Evolutionary conservation across 164 flowering plant species (phyloP), one percentile per base, ranked within the genome.

Genomic region (Euptelea pleiosperma): DNA sequence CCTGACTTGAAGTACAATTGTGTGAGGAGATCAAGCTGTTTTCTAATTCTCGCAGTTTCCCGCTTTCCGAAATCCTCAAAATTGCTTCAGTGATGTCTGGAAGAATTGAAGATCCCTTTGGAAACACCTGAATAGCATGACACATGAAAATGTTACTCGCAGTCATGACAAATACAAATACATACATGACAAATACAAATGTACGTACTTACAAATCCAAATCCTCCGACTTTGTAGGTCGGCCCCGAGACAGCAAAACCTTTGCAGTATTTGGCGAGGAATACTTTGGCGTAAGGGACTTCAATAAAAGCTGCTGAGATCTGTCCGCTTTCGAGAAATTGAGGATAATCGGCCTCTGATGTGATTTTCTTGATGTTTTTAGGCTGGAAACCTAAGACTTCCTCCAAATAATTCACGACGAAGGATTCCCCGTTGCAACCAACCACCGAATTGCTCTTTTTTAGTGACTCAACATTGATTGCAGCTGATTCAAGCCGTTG

Each of bases 141-240:
- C 50, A 18, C 26, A 24, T 24, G 21, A 46, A 46, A 18, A 46
- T 46, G 50, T 46, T 4, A 46, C 11, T 5, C 6, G 26, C 26
- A 8, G 12, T 46, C 26, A 50, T 15, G 6, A 48, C 2, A 48
- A 5, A 48, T 2, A 25, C 22, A 4, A 48, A 48, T 24, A 41
- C n/a, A n/a, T n/a, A n/a, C 26, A 50, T 15, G 6, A 48, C 2
- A 58, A 14, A 28, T 10, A 31, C 31, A 26, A 31, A 58, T 8
- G 19, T 29, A 52, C 8, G 30, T 3, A 37, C 40, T 58, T 61
- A 76, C 83, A 68, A 67, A 79, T 50, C 77, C 83, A 54, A 72
- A 72, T n/a, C 83, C 83, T 47, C 83, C 83, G 30, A 72, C 62
- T 58, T 63, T 63, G 19, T 25, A 74, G 2, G 66, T 65, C 26